Base-by-base conservation (phyloP, 148 eudicot species). In the Pharnaceum exiguum region DNA sequence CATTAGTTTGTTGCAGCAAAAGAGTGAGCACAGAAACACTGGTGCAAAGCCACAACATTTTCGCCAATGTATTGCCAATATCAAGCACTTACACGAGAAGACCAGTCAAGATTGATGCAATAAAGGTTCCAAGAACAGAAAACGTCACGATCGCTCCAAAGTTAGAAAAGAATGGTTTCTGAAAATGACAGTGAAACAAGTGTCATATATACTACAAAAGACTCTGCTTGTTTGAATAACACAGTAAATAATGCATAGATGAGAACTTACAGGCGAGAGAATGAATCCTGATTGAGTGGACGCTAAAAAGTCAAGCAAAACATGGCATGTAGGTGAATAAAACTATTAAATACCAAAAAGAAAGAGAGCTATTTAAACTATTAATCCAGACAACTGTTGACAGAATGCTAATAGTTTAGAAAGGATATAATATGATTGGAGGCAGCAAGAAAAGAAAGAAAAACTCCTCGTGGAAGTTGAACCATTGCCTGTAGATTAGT, bases 161-260 rank as follows among this genome's bases (percentile, higher is more conserved):
- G 78, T 93, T 93, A 33, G 99, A 93, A 75, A 93, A 93, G 72
- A 93, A 93, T 26, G 99, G 99, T 73, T 93, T 93, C 99, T 93
- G 95, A 65, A 69, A 43, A 60, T 43, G 51, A 65, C 16, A 51
- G 42, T 23, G 59, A 16, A 43, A 49, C n/a, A 16, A 29, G 42
- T 15, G 37, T 55, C 5, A 66, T 15, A 25, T 11, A 31, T 3
- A 26, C 8, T 39, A 28, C 51, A 22, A 31, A 28, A 65, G 19
- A 21, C 32, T 33, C 26, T 8, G 30, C 30, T 10, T 12, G 24
- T 23, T 42, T 35, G 8, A 35, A 61, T 12, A 15, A 5, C 15
- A 28, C 28, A 55, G 16, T 3, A 3, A 49, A 21, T 32, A 59
- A 48, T 27, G 18, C 9, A 48, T 53, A 50, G 30, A 62, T 15